Conservation (phyloP, 129 eudicot genomes). For the Saussurea involucrata region DNA sequence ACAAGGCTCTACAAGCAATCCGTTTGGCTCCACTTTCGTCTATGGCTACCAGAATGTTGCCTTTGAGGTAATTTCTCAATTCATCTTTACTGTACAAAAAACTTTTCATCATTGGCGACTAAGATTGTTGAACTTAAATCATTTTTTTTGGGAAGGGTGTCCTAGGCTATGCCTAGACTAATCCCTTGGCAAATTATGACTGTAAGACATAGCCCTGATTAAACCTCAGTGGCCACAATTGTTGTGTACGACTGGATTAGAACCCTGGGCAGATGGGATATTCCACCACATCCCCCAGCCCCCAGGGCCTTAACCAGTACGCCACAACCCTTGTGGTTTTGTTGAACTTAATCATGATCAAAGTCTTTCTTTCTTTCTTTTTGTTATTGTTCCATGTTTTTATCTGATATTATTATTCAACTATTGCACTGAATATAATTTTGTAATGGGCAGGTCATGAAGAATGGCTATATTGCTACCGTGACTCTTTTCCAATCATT, state of each 20-base stretch:
- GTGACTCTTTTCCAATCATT: slow-evolving; percentile 82
- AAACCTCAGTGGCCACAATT: too few relatives aligned
- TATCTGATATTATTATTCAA: neutral
- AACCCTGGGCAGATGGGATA: too few relatives aligned
- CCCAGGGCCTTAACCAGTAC: too few relatives aligned
- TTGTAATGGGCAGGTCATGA: slow-evolving; percentile 69
- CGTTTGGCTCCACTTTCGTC: slow-evolving; percentile 92
- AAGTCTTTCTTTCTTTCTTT: neutral
- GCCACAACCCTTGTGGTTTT: too few relatives aligned
- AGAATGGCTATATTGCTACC: slow-evolving; percentile 90
- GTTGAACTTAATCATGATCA: neutral
- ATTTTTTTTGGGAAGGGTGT: too few relatives aligned
- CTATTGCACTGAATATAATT: neutral
- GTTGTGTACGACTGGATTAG: too few relatives aligned
- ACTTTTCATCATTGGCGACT: neutral
- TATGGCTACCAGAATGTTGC: slow-evolving; percentile 96
- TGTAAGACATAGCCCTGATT: too few relatives aligned
- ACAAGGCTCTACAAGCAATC: slow-evolving; percentile 91
- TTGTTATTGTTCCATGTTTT: neutral
- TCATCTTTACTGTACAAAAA: neutral
- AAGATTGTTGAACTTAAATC: neutral
- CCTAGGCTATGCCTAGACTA: too few relatives aligned
- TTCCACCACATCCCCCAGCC: too few relatives aligned
- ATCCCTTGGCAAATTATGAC: too few relatives aligned
- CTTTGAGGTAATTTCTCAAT: slow-evolving; percentile 60